Evolutionary conservation across 75 land plant genomes (phyloP).

Genomic region (Cupressus sempervirens): DNA sequence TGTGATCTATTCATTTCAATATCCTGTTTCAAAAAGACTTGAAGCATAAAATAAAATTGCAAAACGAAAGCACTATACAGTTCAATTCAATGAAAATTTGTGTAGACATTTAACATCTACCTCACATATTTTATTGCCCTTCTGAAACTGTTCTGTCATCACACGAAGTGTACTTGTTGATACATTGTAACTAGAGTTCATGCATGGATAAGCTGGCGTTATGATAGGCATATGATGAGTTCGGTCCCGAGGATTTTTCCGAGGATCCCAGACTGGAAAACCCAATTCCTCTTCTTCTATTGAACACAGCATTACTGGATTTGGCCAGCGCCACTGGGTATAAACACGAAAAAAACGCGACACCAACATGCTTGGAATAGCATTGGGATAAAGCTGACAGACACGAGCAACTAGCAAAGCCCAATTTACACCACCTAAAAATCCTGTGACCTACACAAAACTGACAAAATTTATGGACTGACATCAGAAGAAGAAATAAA

Average conservation of each 20-base stretch:
- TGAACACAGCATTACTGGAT: constrained; percentile 75
- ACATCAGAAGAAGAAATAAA: constrained; percentile 3
- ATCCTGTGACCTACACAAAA: constrained; percentile 66
- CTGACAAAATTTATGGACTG: background rate
- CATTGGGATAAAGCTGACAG: constrained; percentile 84
- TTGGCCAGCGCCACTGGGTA: constrained; percentile 90
- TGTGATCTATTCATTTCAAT: constrained; percentile 56
- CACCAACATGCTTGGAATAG: constrained; percentile 74
- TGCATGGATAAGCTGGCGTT: constrained; percentile 83
- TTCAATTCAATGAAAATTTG: background rate
- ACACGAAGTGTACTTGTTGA: constrained; percentile 71
- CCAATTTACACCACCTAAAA: constrained; percentile 86
- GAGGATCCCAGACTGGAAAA: constrained; percentile 80
- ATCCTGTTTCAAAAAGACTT: constrained; percentile 30
- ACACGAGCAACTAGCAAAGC: constrained; percentile 76
- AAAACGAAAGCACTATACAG: background rate
- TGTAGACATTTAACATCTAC: constrained; percentile 19
- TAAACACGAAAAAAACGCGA: constrained; percentile 76
- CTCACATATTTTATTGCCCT: constrained; percentile 73
- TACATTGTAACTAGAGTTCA: constrained; percentile 88
- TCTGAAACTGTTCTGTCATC: constrained; percentile 69
- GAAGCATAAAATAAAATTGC: background rate
- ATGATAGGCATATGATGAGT: constrained; percentile 82
- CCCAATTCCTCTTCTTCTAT: constrained; percentile 69
- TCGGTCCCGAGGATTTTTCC: constrained; percentile 61